These are phyloP conservation scores for Metschnikowia matae DNA, from an alignment of 805 yeast genomes.

Conservation along the genomic window DNA sequence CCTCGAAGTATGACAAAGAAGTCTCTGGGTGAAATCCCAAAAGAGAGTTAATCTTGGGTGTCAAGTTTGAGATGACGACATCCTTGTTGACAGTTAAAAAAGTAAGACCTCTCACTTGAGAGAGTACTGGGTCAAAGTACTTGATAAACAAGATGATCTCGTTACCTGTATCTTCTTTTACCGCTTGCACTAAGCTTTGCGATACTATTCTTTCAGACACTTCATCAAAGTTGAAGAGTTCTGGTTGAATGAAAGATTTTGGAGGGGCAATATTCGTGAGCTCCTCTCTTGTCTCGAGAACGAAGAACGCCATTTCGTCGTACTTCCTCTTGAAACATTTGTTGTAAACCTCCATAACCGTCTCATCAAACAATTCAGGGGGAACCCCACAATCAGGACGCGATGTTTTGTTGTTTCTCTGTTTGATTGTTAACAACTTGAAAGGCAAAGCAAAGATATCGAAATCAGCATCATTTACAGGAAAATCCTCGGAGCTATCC, in stretches of 20 bases:
- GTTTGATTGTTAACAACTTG: slow-evolving; percentile 61
- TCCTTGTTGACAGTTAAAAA: slow-evolving; percentile 52
- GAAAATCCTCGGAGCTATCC: slow-evolving; percentile 10
- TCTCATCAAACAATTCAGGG: slow-evolving; percentile 26
- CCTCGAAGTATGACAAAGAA: slow-evolving; percentile 50
- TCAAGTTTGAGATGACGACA: slow-evolving; percentile 39
- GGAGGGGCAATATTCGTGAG: slow-evolving; percentile 21
- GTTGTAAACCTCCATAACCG: slow-evolving; percentile 51
- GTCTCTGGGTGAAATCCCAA: slow-evolving; percentile 36
- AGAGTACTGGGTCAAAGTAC: slow-evolving; percentile 55
- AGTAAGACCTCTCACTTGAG: slow-evolving; percentile 60
- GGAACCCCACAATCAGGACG: slow-evolving; percentile 50
- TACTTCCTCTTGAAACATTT: slow-evolving; percentile 44
- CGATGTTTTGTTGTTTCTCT: slow-evolving; percentile 66
- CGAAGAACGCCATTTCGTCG: slow-evolving; percentile 54
- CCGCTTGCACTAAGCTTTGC: background rate
- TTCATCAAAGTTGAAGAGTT: slow-evolving; percentile 22
- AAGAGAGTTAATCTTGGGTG: slow-evolving; percentile 37
- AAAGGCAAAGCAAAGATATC: slow-evolving; percentile 28
- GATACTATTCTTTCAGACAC: slow-evolving; percentile 15
- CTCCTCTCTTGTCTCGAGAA: slow-evolving; percentile 55
- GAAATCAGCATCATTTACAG: slow-evolving; percentile 4
- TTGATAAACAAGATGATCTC: slow-evolving; percentile 48
- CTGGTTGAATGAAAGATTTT: slow-evolving; percentile 15
- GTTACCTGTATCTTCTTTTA: background rate